Conservation (phyloP, 106 monocot genomes). For the Platanthera zijinensis region DNA sequence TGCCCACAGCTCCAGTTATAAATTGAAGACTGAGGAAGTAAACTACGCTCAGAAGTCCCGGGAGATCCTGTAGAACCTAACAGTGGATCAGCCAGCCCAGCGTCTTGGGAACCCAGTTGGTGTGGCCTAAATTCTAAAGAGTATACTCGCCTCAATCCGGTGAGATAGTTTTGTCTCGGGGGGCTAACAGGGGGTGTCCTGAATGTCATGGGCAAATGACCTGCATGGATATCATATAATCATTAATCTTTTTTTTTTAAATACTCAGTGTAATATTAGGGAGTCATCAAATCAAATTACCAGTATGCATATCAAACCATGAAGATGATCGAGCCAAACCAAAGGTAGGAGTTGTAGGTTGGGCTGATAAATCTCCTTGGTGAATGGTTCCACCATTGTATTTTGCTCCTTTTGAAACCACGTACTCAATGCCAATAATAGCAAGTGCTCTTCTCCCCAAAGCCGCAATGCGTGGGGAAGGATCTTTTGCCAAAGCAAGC, state of each 20-base stretch:
- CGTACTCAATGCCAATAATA: constrained; percentile 86
- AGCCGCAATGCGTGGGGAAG: constrained; percentile 65
- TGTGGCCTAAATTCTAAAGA: constrained; percentile 84
- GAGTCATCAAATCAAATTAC: constrained; percentile 24
- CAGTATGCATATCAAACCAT: constrained; percentile 96
- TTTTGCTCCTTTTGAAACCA: constrained; percentile 47
- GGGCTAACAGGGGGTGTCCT: constrained; percentile 97
- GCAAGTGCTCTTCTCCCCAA: constrained; percentile 65
- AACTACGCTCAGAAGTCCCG: constrained; percentile 46
- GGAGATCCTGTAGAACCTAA: constrained; percentile 45
- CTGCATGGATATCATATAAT: constrained; percentile 25
- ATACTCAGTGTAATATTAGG: neutral
- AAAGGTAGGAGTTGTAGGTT: constrained; percentile 31
- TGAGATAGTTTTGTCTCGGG: constrained; percentile 64
- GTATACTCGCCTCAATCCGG: constrained; percentile 79
- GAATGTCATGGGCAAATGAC: constrained; percentile 70
- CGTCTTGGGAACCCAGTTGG: constrained; percentile 62
- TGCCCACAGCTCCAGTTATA: constrained; percentile 99
- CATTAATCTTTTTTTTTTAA: neutral
- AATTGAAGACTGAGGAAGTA: constrained; percentile 84
- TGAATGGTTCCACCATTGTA: constrained; percentile 14
- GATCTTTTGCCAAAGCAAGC: constrained; percentile 82
- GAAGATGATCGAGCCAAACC: constrained; percentile 81
- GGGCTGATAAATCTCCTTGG: constrained; percentile 47
- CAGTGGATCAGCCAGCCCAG: constrained; percentile 71